phyloP scores from a whole-genome alignment of 2,329 filamentous ascomycete species.

The Colletotrichum cordylinicola region DNA sequence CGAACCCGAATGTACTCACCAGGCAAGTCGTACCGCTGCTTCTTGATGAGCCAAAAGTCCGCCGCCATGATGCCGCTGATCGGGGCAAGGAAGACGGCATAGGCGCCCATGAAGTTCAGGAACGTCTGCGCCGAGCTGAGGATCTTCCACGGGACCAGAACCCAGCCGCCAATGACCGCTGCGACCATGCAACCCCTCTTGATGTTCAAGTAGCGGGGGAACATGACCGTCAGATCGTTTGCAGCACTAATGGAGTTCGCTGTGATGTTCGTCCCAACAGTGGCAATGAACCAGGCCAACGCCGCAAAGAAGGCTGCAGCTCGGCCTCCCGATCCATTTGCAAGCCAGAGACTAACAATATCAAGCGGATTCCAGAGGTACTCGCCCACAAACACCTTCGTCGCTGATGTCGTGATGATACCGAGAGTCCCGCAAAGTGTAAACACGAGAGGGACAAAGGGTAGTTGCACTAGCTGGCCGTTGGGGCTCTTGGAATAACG shows the following conservation, averaged over 20 bases:
- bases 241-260: constrained; percentile 60
- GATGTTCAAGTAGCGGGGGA: constrained; percentile 61
- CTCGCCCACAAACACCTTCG: constrained; percentile 45
- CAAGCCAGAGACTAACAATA: constrained; percentile 48
- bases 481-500: constrained; percentile 32
- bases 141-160: constrained; percentile 71
- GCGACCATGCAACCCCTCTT: constrained; percentile 60
- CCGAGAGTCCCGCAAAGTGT: constrained; percentile 51
- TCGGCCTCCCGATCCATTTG: constrained; percentile 45
- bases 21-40: constrained; percentile 53
- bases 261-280: constrained; percentile 61
- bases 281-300: constrained; percentile 57
- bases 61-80: constrained; percentile 65
- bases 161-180: constrained; percentile 60
- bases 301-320: constrained; percentile 54
- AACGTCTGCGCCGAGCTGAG: constrained; percentile 62
- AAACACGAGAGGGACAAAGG: constrained; percentile 52
- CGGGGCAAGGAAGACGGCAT: constrained; percentile 65
- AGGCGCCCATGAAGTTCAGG: constrained; percentile 68
- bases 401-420: constrained; percentile 60
- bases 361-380: constrained; percentile 56
- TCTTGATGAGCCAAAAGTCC: constrained; percentile 65
- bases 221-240: constrained; percentile 61
- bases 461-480: constrained; percentile 29
- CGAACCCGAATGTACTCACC: constrained; percentile 4